These are phyloP conservation scores for Arthromyces matolae DNA, from an alignment of 768 basidiomycete genomes.

Conservation along the genomic window DNA sequence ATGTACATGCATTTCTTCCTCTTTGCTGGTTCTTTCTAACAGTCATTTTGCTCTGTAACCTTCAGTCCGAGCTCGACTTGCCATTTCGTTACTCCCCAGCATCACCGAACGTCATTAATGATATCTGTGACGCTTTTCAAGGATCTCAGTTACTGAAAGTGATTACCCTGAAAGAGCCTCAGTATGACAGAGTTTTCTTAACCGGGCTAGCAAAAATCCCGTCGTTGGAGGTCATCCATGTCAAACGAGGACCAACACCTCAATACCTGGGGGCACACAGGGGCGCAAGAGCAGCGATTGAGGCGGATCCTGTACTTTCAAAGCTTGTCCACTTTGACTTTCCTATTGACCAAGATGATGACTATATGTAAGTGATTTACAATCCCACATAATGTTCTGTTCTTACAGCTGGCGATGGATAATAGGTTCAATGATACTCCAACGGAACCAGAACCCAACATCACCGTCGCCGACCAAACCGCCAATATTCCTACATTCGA, in stretches of 20 bases:
- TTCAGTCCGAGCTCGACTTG: slow-evolving; percentile 1
- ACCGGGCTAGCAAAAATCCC: not conserved
- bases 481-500: not conserved
- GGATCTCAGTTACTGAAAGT: not conserved
- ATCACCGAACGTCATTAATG: not conserved
- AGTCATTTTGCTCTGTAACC: not conserved
- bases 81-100: not conserved
- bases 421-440: not conserved
- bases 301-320: not conserved
- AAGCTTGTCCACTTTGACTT: not conserved
- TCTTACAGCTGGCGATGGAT: not conserved
- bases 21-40: not conserved
- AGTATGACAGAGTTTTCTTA: not conserved
- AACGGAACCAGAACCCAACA: not conserved
- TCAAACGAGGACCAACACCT: not conserved
- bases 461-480: too few relatives aligned
- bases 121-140: not conserved
- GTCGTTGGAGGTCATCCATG: slow-evolving; percentile 1
- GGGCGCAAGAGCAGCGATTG: not conserved
- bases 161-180: not conserved
- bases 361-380: not conserved
- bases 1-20: not conserved
- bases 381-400: too few relatives aligned
- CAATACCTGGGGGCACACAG: not conserved
- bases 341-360: not conserved